Conservation (phyloP, 768 basidiomycete genomes). For the Rhizopogon roseolus region DNA sequence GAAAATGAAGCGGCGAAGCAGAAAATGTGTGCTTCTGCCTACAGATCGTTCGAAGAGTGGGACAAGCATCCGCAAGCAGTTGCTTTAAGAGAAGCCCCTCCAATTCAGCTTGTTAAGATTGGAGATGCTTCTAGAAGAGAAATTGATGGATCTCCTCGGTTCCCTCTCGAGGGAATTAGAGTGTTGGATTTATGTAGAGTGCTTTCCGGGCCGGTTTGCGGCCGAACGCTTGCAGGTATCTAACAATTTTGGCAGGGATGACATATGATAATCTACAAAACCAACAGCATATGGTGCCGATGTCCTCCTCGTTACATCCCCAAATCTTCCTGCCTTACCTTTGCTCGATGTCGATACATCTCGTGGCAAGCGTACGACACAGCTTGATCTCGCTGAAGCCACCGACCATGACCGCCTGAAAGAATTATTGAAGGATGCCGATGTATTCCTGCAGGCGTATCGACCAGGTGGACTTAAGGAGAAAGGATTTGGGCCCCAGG, state of each 20-base stretch:
- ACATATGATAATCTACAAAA: neutral
- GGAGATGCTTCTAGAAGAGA: slow-evolving; percentile 39
- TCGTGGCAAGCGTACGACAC: slow-evolving; percentile 57
- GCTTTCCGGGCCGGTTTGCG: slow-evolving; percentile 53
- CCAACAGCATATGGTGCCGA: slow-evolving; percentile 51
- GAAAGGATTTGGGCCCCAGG: slow-evolving; percentile 44
- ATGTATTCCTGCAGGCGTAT: slow-evolving; percentile 62
- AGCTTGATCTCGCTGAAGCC: slow-evolving; percentile 42
- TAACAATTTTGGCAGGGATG: neutral
- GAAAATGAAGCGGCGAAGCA: slow-evolving; percentile 40
- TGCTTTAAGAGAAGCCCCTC: slow-evolving; percentile 34
- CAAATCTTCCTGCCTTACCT: slow-evolving; percentile 47
- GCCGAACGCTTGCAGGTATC: slow-evolving; percentile 51
- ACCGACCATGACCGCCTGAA: slow-evolving; percentile 29
- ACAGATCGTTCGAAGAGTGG: slow-evolving; percentile 48
- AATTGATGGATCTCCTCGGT: slow-evolving; percentile 1
- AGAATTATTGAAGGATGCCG: slow-evolving; percentile 35
- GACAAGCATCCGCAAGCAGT: slow-evolving; percentile 43
- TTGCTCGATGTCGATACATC: slow-evolving; percentile 53
- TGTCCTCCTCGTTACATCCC: slow-evolving; percentile 51
- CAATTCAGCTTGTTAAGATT: slow-evolving; percentile 41
- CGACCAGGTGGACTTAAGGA: slow-evolving; percentile 44
- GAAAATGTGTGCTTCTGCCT: slow-evolving; percentile 46
- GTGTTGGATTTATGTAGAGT: slow-evolving; percentile 59
- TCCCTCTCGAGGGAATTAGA: slow-evolving; percentile 45